A percentile compares a stretch with the other conserved stretches of the same genome.
Conservation (phyloP, 2,329 filamentous ascomycete species). For the Cadophora sp. region DNA sequence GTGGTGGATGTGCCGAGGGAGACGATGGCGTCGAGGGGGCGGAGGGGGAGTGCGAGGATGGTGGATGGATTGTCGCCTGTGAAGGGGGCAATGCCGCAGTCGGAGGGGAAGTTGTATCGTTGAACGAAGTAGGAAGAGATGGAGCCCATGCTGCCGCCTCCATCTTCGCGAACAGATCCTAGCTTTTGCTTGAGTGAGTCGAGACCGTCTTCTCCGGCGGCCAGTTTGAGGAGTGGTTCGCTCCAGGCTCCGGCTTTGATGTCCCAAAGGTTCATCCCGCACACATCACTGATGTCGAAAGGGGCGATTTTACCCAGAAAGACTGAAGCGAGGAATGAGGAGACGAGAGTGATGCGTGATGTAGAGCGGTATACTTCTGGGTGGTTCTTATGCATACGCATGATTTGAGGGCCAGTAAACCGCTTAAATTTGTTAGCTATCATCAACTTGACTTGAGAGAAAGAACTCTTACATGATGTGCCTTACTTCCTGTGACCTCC, state of each 20-base stretch:
- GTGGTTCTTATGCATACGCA: slow-evolving; percentile 81
- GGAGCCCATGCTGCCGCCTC: slow-evolving; percentile 77
- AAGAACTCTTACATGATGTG: slow-evolving; percentile 81
- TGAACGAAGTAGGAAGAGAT: slow-evolving; percentile 81
- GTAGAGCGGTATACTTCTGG: slow-evolving; percentile 84
- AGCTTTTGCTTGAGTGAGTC: slow-evolving; percentile 77
- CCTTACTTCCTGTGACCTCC: slow-evolving; percentile 84
- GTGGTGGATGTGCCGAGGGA: slow-evolving; percentile 95
- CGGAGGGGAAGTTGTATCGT: slow-evolving; percentile 77
- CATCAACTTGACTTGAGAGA: not conserved
- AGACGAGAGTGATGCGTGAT: slow-evolving; percentile 88
- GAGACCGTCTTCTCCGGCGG: slow-evolving; percentile 65
- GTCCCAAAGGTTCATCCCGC: slow-evolving; percentile 85
- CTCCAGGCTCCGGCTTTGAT: slow-evolving; percentile 78
- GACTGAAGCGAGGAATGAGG: slow-evolving; percentile 91
- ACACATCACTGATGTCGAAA: slow-evolving; percentile 92
- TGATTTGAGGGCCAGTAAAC: slow-evolving; percentile 97
- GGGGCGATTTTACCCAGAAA: slow-evolving; percentile 87
- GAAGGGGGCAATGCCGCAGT: slow-evolving; percentile 82
- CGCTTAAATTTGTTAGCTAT: slow-evolving; percentile 58
- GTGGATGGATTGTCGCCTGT: slow-evolving; percentile 97
- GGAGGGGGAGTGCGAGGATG: slow-evolving; percentile 87
- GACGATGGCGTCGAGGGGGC: slow-evolving; percentile 90
- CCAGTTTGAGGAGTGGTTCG: slow-evolving; percentile 75
- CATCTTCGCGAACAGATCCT: slow-evolving; percentile 79